phyloP scores from a whole-genome alignment of 2,329 filamentous ascomycete genomes.

The Ambrosiella xylebori region DNA sequence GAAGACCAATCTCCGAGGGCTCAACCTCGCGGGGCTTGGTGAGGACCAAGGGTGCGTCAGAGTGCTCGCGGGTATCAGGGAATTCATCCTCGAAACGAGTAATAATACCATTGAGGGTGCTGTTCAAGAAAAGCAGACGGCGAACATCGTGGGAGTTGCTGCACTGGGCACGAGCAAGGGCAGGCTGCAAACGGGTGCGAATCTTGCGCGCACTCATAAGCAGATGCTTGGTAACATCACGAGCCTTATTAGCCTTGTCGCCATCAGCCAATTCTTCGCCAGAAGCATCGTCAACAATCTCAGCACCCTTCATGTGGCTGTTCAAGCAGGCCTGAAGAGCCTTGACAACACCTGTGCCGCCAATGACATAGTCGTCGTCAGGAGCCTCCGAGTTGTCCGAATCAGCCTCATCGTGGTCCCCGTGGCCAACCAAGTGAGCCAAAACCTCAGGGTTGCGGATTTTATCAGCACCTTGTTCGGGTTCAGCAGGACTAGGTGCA shows the following conservation, averaged over 20 bases:
- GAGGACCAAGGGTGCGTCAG: neutral
- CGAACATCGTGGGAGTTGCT: slow-evolving; percentile 58
- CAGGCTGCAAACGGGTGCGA: slow-evolving; percentile 62
- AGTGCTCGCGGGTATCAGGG: slow-evolving; percentile 49
- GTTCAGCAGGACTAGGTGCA: slow-evolving; percentile 23
- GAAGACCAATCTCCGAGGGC: slow-evolving; percentile 14
- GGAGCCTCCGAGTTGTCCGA: slow-evolving; percentile 36
- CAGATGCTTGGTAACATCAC: slow-evolving; percentile 85
- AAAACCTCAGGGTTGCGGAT: slow-evolving; percentile 56
- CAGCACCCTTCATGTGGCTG: slow-evolving; percentile 43
- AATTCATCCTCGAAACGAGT: slow-evolving; percentile 92
- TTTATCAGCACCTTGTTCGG: neutral
- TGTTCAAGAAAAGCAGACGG: slow-evolving; percentile 72
- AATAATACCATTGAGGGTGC: slow-evolving; percentile 80
- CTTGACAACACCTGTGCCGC: slow-evolving; percentile 87
- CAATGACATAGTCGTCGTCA: slow-evolving; percentile 89
- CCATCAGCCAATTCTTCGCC: slow-evolving; percentile 21
- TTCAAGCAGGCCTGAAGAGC: slow-evolving; percentile 84
- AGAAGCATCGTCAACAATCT: slow-evolving; percentile 37
- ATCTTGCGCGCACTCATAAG: slow-evolving; percentile 82
- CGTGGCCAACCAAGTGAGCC: slow-evolving; percentile 68
- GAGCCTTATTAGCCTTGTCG: slow-evolving; percentile 41
- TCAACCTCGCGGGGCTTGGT: slow-evolving; percentile 8
- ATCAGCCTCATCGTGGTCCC: slow-evolving; percentile 37
- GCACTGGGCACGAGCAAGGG: slow-evolving; percentile 56